A percentile compares a stretch with the other conserved stretches of the same genome.
phyloP scores from a whole-genome alignment of 73 alveolate species.

The Durusdinium trenchii region DNA sequence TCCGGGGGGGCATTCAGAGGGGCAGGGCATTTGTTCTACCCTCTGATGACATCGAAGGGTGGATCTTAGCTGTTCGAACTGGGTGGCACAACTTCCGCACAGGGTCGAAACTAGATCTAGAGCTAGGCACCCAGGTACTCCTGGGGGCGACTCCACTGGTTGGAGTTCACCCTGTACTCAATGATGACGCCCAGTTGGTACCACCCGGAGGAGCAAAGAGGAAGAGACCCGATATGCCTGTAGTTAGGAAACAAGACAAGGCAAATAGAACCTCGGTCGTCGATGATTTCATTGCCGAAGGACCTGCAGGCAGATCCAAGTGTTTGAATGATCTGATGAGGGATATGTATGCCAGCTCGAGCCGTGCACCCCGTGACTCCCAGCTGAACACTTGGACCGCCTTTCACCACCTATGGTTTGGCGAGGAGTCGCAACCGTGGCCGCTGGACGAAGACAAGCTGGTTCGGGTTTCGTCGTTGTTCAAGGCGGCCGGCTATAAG shows the following conservation, averaged over 20 bases:
- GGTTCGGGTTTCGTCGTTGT: neutral
- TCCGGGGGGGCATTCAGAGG: no score
- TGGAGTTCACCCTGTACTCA: neutral
- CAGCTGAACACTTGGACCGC: neutral
- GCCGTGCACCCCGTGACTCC: neutral
- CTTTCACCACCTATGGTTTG: slow-evolving; percentile 31
- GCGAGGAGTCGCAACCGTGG: neutral
- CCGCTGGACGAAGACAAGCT: slow-evolving; percentile 22
- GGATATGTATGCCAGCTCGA: neutral
- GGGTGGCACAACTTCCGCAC: no score
- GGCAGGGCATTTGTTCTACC: no score
- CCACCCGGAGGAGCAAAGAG: neutral
- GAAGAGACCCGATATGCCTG: neutral
- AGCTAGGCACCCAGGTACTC: no score
- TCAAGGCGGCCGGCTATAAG: slow-evolving; percentile 32
- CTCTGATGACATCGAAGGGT: no score
- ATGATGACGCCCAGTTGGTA: no score
- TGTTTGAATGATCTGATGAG: neutral
- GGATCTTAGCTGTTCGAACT: no score
- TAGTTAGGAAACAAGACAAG: neutral
- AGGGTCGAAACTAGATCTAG: no score
- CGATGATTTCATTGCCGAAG: neutral
- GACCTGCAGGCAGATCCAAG: neutral
- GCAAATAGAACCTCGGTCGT: neutral
- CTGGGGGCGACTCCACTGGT: slow-evolving; percentile 13